Evolutionary conservation across 306 rosid genomes (phyloP).

Genomic region (Inga leiocalycina): DNA sequence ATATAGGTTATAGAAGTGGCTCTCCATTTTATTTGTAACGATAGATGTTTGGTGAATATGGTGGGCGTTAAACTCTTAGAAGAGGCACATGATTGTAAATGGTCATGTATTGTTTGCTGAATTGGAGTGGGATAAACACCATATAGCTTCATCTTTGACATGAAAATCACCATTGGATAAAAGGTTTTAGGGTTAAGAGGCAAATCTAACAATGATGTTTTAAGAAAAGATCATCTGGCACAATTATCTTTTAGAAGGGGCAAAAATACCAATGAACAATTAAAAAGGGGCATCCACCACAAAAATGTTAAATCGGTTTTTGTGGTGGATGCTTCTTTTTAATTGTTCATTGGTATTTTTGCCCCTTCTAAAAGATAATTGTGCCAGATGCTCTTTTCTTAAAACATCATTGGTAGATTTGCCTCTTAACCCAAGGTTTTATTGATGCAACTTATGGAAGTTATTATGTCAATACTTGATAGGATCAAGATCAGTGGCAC

Average conservation of each 20-base stretch:
- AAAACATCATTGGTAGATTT: no score
- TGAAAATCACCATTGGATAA: slow-evolving; percentile 1
- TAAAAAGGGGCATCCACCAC: no score
- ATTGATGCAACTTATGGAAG: slow-evolving; percentile 15
- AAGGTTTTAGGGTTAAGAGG: not conserved
- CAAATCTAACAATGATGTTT: no score
- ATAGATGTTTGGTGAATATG: not conserved
- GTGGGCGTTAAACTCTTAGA: not conserved
- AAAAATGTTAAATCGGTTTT: no score
- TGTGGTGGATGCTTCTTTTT: no score
- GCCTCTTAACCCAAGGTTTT: not conserved
- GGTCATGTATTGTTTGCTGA: not conserved
- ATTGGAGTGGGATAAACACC: not conserved
- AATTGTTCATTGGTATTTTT: no score
- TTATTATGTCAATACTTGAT: not conserved
- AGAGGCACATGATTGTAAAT: not conserved
- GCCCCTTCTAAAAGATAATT: no score
- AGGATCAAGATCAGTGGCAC: slow-evolving; percentile 11
- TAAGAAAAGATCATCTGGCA: no score
- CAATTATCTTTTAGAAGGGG: no score
- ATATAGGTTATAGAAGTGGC: not conserved
- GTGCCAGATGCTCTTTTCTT: no score
- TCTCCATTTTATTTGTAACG: not conserved
- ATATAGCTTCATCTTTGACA: slow-evolving; percentile 4
- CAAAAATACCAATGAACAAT: no score